Evolutionary conservation across 768 basidiomycete species (phyloP).

Genomic region (Tephrocybe rancida): DNA sequence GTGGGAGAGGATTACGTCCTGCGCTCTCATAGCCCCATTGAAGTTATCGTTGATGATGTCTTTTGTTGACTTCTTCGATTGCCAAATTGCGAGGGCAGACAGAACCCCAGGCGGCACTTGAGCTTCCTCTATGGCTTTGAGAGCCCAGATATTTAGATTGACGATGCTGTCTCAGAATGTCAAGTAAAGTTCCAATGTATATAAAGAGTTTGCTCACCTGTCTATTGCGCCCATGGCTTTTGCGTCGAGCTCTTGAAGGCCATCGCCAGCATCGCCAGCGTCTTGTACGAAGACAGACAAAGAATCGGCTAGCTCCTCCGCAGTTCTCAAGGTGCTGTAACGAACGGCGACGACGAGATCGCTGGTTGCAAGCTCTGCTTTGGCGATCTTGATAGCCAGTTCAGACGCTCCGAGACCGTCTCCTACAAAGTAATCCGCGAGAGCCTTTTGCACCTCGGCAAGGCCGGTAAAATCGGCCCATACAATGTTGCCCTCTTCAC

Average conservation of each 20-base stretch:
- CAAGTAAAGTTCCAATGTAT: background rate
- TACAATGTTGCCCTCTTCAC: background rate
- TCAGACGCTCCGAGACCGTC: conserved; percentile 42
- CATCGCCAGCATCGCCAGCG: conserved; percentile 42
- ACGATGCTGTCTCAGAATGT: conserved; percentile 36
- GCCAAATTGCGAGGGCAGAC: conserved; percentile 4
- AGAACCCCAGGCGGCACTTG: conserved; percentile 3
- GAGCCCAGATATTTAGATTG: conserved; percentile 51
- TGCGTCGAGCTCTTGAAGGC: conserved; percentile 46
- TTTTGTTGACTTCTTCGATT: conserved; percentile 9
- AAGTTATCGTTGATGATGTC: conserved; percentile 26
- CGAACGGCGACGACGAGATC: conserved; percentile 52
- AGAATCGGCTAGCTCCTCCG: conserved; percentile 40
- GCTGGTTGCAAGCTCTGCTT: conserved; percentile 54
- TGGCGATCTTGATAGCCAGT: conserved; percentile 51
- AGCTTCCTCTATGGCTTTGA: conserved; percentile 39
- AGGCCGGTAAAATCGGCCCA: conserved; percentile 43
- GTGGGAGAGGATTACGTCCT: conserved; percentile 37
- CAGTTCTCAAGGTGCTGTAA: conserved; percentile 44
- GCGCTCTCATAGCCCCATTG: conserved; percentile 44
- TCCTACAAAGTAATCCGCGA: conserved; percentile 46
- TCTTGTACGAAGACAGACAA: conserved; percentile 42
- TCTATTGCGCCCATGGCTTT: conserved; percentile 54
- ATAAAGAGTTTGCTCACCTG: conserved; percentile 32
- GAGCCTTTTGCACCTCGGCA: conserved; percentile 39